Conservation (phyloP, 192 early-diverging fungal genomes). For the Coemansia sp. region DNA sequence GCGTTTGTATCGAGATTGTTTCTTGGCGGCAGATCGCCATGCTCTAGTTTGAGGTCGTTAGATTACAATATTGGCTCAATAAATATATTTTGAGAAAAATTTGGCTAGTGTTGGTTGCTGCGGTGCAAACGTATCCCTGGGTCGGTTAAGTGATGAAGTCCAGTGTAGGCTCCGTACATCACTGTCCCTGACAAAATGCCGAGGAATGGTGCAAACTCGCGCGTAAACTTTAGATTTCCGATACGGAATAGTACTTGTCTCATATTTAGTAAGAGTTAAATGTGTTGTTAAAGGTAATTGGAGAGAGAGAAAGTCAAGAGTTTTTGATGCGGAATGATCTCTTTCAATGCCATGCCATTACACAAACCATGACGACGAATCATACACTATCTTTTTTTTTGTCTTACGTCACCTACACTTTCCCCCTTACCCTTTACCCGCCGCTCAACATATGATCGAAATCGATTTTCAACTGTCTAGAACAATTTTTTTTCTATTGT, state of each 20-base stretch:
- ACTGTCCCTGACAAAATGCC: neutral
- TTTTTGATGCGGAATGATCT: neutral
- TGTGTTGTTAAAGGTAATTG: neutral
- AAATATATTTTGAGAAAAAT: neutral
- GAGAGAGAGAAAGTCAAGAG: neutral
- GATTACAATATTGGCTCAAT: neutral
- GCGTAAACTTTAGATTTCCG: constrained; percentile 18
- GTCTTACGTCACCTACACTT: neutral
- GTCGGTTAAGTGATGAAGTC: constrained; percentile 8
- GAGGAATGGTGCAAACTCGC: constrained; percentile 21
- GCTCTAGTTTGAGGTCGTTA: too few species aligned
- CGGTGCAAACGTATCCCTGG: constrained; percentile 28
- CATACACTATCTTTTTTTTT: neutral
- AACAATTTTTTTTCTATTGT: neutral
- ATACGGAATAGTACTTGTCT: constrained; percentile 22
- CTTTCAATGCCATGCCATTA: neutral
- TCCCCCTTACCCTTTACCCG: neutral
- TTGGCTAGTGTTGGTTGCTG: constrained; percentile 23
- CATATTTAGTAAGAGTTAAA: neutral
- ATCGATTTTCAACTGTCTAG: neutral
- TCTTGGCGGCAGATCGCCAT: too few species aligned
- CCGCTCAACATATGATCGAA: neutral
- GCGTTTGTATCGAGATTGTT: neutral
- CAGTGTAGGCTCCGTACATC: constrained; percentile 30
- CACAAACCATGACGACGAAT: neutral